These are phyloP conservation scores for Rhynchosporium agropyri DNA, from an alignment of 2,329 filamentous ascomycete species.

Conservation along the genomic window DNA sequence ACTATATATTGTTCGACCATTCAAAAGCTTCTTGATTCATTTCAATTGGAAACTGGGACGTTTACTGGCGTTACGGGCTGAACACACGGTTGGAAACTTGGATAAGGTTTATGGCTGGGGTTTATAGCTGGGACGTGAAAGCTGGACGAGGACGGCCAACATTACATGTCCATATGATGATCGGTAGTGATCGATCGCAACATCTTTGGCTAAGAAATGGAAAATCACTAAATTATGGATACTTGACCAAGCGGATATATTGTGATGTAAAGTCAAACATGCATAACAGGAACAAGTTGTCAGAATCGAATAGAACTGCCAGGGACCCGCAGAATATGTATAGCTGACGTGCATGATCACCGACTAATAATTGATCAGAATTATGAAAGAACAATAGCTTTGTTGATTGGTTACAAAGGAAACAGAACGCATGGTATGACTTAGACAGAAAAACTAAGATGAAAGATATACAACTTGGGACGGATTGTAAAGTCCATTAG, in stretches of 20 bases:
- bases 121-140: neutral
- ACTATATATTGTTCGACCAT: conserved; percentile 22
- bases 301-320: conserved; percentile 11
- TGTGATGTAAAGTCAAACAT: conserved; percentile 12
- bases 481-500: conserved; percentile 5
- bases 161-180: neutral
- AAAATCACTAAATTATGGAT: conserved; percentile 1
- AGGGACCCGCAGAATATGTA: conserved; percentile 18
- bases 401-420: conserved; percentile 20
- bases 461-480: conserved; percentile 15
- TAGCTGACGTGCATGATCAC: conserved; percentile 12
- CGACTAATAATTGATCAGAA: neutral
- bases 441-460: conserved; percentile 1
- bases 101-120: neutral
- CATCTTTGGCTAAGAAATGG: neutral
- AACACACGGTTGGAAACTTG: neutral
- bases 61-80: conserved; percentile 4
- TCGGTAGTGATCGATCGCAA: neutral
- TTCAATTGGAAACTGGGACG: conserved; percentile 1
- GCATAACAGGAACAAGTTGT: conserved; percentile 14
- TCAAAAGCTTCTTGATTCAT: conserved; percentile 18
- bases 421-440: conserved; percentile 12
- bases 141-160: neutral
- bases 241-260: neutral
- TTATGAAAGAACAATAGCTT: conserved; percentile 6